phyloP scores from a whole-genome alignment of 306 rosid species.

The Acacia acuminata region DNA sequence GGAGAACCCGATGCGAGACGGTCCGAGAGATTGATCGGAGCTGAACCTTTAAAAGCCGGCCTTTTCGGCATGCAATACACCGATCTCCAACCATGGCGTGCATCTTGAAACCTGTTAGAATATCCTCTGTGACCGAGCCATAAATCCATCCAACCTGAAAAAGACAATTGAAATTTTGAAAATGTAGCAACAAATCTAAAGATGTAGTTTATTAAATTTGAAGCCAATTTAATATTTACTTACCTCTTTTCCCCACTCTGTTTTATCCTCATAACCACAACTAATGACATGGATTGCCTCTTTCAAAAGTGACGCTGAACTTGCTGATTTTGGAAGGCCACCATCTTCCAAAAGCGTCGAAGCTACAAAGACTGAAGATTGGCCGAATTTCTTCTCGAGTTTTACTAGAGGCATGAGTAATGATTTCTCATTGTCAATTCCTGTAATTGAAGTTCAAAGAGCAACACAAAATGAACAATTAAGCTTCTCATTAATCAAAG shows the following conservation, averaged over 20 bases:
- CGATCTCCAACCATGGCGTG: slow-evolving; percentile 96
- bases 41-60: slow-evolving; percentile 94
- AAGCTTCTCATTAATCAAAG: not conserved
- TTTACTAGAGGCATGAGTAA: slow-evolving; percentile 68
- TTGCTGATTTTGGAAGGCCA: slow-evolving; percentile 63
- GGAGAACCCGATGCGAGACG: slow-evolving; percentile 90
- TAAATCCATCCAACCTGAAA: slow-evolving; percentile 96
- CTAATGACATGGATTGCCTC: slow-evolving; percentile 95
- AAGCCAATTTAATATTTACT: not conserved
- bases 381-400: slow-evolving; percentile 88
- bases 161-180: slow-evolving; percentile 25
- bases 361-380: slow-evolving; percentile 72
- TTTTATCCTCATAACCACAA: slow-evolving; percentile 93
- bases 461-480: slow-evolving; percentile 1
- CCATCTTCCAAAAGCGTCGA: slow-evolving; percentile 82
- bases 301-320: slow-evolving; percentile 81
- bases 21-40: slow-evolving; percentile 89
- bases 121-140: slow-evolving; percentile 95
- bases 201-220: not conserved
- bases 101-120: slow-evolving; percentile 92
- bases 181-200: not conserved
- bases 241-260: slow-evolving; percentile 97
- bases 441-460: slow-evolving; percentile 47
- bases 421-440: slow-evolving; percentile 72
- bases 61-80: slow-evolving; percentile 91